Evolutionary conservation across 2,329 filamentous ascomycete species (phyloP), one percentile per base, ranked within the genome.

Genomic region (Fusarium aywerte): DNA sequence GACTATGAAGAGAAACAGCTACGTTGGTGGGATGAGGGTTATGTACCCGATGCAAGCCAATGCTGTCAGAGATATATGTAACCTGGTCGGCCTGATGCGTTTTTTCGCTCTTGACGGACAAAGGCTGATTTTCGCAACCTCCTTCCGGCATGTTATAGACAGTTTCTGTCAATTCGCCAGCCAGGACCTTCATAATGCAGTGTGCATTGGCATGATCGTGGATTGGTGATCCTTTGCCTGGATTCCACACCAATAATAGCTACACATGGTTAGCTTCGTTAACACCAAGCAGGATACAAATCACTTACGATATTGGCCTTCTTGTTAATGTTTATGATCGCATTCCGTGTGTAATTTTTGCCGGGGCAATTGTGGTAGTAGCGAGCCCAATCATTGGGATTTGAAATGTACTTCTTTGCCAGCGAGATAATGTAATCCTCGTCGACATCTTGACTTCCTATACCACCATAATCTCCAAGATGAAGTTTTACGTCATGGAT

Each of bases 191-290:
- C 9, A 60, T 49, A 8, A 60, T 60, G 6, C 58, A 60, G 12
- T 60, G 58, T 3, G 58, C 58, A 13, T 60, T 60, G 25, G 58
- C 58, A 16, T 60, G 58, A 4, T 60, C 58, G 16, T 60, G 58
- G 5, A 60, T 60, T 2, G 54, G 58, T 7, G 58, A 60, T 12
- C 44, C 58, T 5, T 60, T 60, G 13, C 58, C 54, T 7, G 58
- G 58, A 9, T 60, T 60, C 58, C 58, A 60, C 3, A 60, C 58
- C 20, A 60, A 33, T 2, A 60, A 3, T 15, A 60, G 12, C 58
- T 49, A 0, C 0, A 7, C 7, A 4, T 9, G 5, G 21, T 60
- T 12, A 60, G 31, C 1, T 10, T 12, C 3, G 11, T 1, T 27
- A 3, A 7, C 11, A 27, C 9, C 1, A 18, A 13, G 6, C 4